These are phyloP conservation scores for Paramecium primaurelia DNA, from an alignment of 73 alveolate species.

Conservation along the genomic window DNA sequence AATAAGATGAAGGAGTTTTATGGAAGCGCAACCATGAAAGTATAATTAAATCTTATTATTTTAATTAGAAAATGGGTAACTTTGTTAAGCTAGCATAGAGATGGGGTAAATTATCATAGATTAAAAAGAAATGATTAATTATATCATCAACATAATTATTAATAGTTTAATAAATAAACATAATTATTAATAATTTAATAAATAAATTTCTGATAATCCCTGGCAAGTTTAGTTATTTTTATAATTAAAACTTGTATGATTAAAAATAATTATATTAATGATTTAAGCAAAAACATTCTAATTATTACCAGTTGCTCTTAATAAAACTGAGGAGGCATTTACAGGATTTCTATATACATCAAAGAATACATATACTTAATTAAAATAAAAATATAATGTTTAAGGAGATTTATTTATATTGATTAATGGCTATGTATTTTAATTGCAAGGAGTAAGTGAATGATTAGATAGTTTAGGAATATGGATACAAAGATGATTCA, in stretches of 20 bases:
- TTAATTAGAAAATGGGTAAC: conserved; percentile 12
- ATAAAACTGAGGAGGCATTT: conserved; percentile 37
- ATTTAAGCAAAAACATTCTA: not conserved
- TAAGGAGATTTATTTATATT: not conserved
- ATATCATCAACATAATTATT: not conserved
- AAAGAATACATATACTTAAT: not conserved
- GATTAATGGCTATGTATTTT: conserved; percentile 20
- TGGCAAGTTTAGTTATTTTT: not conserved
- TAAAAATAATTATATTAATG: not conserved
- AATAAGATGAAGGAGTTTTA: conserved; percentile 77
- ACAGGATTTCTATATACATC: conserved; percentile 3
- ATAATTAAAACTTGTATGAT: not conserved
- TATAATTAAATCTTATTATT: not conserved
- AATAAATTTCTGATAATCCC: not conserved
- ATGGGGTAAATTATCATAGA: conserved; percentile 33
- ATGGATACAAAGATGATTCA: not conserved
- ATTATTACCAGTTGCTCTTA: not conserved
- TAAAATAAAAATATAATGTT: not conserved
- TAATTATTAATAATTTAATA: not conserved
- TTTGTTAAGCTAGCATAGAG: conserved; percentile 3
- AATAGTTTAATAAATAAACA: not conserved
- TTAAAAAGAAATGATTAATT: not conserved
- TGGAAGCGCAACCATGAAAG: conserved; percentile 51
- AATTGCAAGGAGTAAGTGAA: not conserved
- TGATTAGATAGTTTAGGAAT: not conserved